Conservation (phyloP, 1,284 basidiomycete species). For the Trametes pubescens region DNA sequence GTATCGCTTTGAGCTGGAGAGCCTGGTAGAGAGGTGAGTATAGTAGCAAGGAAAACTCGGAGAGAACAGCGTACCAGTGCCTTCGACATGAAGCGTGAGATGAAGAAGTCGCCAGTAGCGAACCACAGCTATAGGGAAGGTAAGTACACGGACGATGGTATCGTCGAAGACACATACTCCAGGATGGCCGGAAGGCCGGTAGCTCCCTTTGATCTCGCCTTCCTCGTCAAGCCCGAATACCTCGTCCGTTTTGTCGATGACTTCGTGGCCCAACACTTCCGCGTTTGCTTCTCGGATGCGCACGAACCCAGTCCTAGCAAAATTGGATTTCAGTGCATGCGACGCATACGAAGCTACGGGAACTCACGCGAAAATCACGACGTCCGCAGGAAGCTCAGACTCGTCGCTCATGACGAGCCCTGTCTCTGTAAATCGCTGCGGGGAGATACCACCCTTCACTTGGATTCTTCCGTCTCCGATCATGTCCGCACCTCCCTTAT, state of each 20-base stretch:
- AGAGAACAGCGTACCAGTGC: conserved; percentile 14
- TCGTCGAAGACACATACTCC: conserved; percentile 28
- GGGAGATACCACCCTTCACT: conserved; percentile 50
- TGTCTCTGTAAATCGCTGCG: conserved; percentile 45
- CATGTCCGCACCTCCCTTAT: conserved; percentile 41
- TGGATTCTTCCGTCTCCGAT: conserved; percentile 55
- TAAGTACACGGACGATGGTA: neutral
- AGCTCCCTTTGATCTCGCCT: conserved; percentile 55
- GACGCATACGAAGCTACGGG: too few species aligned
- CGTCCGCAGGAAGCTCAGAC: conserved; percentile 52
- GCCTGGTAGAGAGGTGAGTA: conserved; percentile 24
- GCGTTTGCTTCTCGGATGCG: conserved; percentile 33
- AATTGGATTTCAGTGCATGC: neutral
- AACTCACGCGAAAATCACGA: conserved; percentile 52
- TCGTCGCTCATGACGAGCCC: conserved; percentile 54
- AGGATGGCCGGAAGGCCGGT: conserved; percentile 46
- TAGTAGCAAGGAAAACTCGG: too few species aligned
- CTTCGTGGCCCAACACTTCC: conserved; percentile 55
- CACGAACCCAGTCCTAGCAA: conserved; percentile 25
- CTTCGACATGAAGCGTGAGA: conserved; percentile 31
- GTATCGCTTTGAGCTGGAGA: conserved; percentile 23
- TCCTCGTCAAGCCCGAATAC: conserved; percentile 66
- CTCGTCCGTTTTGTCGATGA: conserved; percentile 51
- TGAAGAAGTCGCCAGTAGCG: conserved; percentile 29
- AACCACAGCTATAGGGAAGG: conserved; percentile 14